These are phyloP conservation scores for Lentinula lateritia DNA, from an alignment of 768 basidiomycete species.

Conservation along the genomic window DNA sequence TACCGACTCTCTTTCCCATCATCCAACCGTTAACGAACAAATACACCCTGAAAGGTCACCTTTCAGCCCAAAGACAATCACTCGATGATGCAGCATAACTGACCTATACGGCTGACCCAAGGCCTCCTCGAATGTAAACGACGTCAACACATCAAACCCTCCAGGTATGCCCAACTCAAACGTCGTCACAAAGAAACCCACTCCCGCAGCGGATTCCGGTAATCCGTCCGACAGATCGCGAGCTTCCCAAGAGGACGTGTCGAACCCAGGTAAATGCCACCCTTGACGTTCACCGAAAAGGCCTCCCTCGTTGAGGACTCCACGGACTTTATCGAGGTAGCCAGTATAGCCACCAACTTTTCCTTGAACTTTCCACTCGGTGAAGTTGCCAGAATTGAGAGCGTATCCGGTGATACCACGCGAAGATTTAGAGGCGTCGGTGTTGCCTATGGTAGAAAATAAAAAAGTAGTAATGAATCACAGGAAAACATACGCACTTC, in stretches of 20 bases:
- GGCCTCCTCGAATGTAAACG: constrained; percentile 45
- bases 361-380: constrained; percentile 45
- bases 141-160: constrained; percentile 43
- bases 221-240: constrained; percentile 58
- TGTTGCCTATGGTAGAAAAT: background rate
- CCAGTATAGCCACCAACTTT: constrained; percentile 42
- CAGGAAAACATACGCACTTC: constrained; percentile 5
- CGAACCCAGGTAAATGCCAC: constrained; percentile 53
- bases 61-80: constrained; percentile 26
- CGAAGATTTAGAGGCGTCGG: constrained; percentile 43
- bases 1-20: constrained; percentile 50
- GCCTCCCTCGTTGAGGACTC: constrained; percentile 46
- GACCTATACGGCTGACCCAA: constrained; percentile 23
- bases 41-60: constrained; percentile 41
- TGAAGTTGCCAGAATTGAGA: constrained; percentile 35
- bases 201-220: constrained; percentile 51
- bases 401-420: constrained; percentile 56
- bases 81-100: constrained; percentile 48
- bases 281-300: constrained; percentile 34
- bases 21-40: constrained; percentile 62
- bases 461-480: too few relatives aligned
- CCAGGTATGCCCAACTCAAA: constrained; percentile 42
- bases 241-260: constrained; percentile 41
- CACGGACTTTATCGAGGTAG: constrained; percentile 41
- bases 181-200: constrained; percentile 58